These are phyloP conservation scores for Citrus reticulata DNA, from an alignment of 345 rosid species.

Conservation along the genomic window DNA sequence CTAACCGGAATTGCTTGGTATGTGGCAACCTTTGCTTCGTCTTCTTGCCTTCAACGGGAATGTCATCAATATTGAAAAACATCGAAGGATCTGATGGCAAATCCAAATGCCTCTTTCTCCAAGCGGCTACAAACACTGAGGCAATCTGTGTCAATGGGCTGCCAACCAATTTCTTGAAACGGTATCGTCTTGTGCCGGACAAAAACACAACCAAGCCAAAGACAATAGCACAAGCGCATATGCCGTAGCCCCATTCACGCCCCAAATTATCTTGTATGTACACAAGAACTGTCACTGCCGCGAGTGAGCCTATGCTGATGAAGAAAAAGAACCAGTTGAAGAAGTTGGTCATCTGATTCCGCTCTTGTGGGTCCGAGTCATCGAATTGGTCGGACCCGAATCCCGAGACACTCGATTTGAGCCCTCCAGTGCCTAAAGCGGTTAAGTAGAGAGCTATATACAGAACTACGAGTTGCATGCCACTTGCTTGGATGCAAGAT, in stretches of 20 bases:
- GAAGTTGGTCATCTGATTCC: conserved; percentile 63
- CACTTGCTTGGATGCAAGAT: conserved; percentile 59
- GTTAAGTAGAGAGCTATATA: conserved; percentile 74
- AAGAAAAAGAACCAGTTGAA: conserved; percentile 96
- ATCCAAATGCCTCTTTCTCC: conserved; percentile 56
- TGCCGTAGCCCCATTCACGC: conserved; percentile 86
- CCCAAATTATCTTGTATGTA: conserved; percentile 88
- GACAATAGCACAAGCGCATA: conserved; percentile 72
- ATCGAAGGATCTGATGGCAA: conserved; percentile 54
- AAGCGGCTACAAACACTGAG: conserved; percentile 55
- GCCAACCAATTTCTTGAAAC: conserved; percentile 82
- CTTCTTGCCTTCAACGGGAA: conserved; percentile 43
- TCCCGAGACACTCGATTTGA: conserved; percentile 94
- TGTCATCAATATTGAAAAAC: conserved; percentile 55
- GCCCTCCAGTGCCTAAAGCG: conserved; percentile 93
- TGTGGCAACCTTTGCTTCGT: conserved; percentile 75
- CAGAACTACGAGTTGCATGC: conserved; percentile 58
- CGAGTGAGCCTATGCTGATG: conserved; percentile 76
- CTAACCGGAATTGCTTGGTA: conserved; percentile 69
- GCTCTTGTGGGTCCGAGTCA: conserved; percentile 61
- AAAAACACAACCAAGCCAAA: conserved; percentile 53
- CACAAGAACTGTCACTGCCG: conserved; percentile 80
- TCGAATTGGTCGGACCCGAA: conserved; percentile 96
- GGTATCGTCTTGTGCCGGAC: conserved; percentile 71
- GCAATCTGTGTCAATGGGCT: conserved; percentile 96